Evolutionary conservation across 768 basidiomycete genomes (phyloP), one percentile per base, ranked within the genome.

Genomic region (Mycena kentingensis): DNA sequence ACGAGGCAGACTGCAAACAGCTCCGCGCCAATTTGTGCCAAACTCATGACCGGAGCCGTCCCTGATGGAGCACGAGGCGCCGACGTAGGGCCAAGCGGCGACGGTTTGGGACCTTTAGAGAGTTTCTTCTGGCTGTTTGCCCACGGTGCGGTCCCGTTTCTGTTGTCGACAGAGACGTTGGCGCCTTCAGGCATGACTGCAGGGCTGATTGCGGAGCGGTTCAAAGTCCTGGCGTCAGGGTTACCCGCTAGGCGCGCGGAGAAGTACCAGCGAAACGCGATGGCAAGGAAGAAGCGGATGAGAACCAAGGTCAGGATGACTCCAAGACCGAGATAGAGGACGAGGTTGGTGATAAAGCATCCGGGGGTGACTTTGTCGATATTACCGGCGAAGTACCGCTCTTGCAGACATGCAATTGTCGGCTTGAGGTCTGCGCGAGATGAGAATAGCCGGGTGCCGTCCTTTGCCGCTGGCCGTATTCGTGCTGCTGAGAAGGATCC

Each of bases 331-430:
- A 85, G 73, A 67, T 97, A 99, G 46, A 98, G 85, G 67, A 98
- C 84, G 24, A 98, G 76, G 39, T 83, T 80, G 27, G 93, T 88
- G 32, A 93, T 84, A 70, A 98, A 95, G 71, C 97, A 99, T 7
- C 96, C 96, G 5, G 97, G 93, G 0, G 94, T 87, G 65, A 97
- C 77, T 72, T 98, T 97, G 76, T 98, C 97, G 57, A 99, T 98
- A 66, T 90, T 88, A 19, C 97, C 97, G 0, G 94, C 95, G 45
- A 82, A 82, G 69, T 97, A 99, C 12, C 97, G 84, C 62, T 91
- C 74, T 46, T 79, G 77, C 46, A 99, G 77, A 69, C 97, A 99
- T 10, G 83, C 79, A 3, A 97, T 77, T 21, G 90, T 84, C 10
- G 77, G 73, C 55, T 80, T 75, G 51, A 92, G 80, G 47, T 81